Conservation (phyloP, 495 filamentous ascomycete genomes). For the Penicillium atrosanguineum region DNA sequence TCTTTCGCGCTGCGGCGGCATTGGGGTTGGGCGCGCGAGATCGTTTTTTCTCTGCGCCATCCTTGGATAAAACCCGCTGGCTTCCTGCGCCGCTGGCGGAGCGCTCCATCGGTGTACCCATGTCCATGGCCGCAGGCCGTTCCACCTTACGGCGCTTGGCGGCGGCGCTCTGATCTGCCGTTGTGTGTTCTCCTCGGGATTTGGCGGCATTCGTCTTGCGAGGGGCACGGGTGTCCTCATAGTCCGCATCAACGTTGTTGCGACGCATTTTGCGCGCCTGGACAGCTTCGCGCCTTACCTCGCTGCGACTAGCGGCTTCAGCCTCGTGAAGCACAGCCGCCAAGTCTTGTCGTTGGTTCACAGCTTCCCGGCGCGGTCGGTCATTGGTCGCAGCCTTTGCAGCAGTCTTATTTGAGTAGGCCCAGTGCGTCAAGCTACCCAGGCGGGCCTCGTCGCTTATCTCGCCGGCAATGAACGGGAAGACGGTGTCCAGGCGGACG, state of each 20-base stretch:
- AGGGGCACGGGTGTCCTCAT: slow-evolving; percentile 62
- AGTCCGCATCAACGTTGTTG: slow-evolving; percentile 69
- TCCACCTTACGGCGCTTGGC: slow-evolving; percentile 83
- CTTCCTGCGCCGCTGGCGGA: slow-evolving; percentile 58
- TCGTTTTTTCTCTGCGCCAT: slow-evolving; percentile 70
- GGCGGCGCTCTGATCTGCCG: slow-evolving; percentile 34
- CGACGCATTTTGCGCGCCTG: slow-evolving; percentile 68
- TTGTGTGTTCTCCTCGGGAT: slow-evolving; percentile 55
- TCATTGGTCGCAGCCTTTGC: slow-evolving; percentile 64
- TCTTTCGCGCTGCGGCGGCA: slow-evolving; percentile 65
- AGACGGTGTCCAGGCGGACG: slow-evolving; percentile 76
- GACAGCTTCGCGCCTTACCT: slow-evolving; percentile 74
- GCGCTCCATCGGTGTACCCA: slow-evolving; percentile 63
- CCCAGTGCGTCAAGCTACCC: slow-evolving; percentile 92
- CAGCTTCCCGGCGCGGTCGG: slow-evolving; percentile 72
- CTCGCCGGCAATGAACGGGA: slow-evolving; percentile 78
- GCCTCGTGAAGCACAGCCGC: slow-evolving; percentile 64
- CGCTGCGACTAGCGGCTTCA: slow-evolving; percentile 75
- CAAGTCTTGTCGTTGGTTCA: slow-evolving; percentile 58
- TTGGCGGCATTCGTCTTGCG: slow-evolving; percentile 60
- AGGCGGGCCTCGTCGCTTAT: slow-evolving; percentile 92
- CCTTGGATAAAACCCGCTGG: slow-evolving; percentile 50
- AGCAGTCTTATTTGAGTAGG: slow-evolving; percentile 79
- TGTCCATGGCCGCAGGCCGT: slow-evolving; percentile 46
- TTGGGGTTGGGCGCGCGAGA: slow-evolving; percentile 58